Percentiles rank a stretch among this genome's conserved stretches.
Evolutionary conservation across 805 yeast genomes (phyloP).

Genomic region (Saccharomycopsis sp.): DNA sequence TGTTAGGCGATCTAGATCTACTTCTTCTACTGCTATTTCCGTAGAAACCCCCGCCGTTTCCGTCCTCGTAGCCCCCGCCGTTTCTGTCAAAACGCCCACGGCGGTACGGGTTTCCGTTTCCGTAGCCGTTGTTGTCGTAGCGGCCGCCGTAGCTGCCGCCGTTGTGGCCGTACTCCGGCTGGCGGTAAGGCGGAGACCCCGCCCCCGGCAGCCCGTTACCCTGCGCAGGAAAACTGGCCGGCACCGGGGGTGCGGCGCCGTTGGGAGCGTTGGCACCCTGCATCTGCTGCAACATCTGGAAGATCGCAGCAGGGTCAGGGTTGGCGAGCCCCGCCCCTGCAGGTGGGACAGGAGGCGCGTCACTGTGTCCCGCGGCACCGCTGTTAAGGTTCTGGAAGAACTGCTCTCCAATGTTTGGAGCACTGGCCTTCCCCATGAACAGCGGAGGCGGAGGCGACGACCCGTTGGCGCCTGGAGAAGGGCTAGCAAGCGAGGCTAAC

Average conservation of each 20-base stretch:
- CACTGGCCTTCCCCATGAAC: conserved; percentile 11
- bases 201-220: conserved; percentile 10
- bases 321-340: conserved; percentile 22
- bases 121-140: conserved; percentile 7
- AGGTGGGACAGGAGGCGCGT: conserved; percentile 15
- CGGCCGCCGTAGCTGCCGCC: conserved; percentile 3
- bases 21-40: conserved; percentile 15
- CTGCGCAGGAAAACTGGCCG: conserved; percentile 10
- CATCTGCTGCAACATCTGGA: conserved; percentile 32
- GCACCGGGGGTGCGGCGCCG: conserved; percentile 22
- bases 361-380: background rate
- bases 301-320: conserved; percentile 37
- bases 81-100: conserved; percentile 4
- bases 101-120: background rate
- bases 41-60: too few relatives aligned
- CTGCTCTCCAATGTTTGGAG: conserved; percentile 17
- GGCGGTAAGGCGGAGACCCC: conserved; percentile 15
- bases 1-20: conserved; percentile 21
- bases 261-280: conserved; percentile 24
- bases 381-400: background rate
- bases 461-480: conserved; percentile 28
- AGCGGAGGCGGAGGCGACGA: conserved; percentile 14
- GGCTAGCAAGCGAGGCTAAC: conserved; percentile 53
- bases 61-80: conserved; percentile 19
- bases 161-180: conserved; percentile 10